Percentiles rank a stretch among this genome's conserved stretches.
Conservation (phyloP, 2,329 filamentous ascomycete genomes). For the Fusarium coicis region DNA sequence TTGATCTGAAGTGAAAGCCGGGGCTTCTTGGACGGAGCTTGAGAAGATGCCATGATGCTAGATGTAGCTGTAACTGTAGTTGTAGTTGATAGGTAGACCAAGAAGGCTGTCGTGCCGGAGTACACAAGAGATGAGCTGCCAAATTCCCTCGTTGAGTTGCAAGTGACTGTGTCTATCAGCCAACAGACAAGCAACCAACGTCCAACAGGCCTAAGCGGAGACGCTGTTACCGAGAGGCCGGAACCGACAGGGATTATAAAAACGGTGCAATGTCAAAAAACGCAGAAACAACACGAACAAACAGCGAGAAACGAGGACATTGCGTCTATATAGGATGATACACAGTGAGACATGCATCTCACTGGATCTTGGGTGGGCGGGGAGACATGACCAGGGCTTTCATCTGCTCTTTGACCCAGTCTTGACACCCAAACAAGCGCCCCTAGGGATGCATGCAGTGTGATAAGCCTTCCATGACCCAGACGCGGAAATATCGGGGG, state of each 20-base stretch:
- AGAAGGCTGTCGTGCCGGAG: conserved; percentile 1
- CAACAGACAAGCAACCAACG: conserved; percentile 34
- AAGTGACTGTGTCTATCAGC: conserved; percentile 23
- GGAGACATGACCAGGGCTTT: conserved; percentile 10
- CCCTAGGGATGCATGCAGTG: conserved; percentile 47
- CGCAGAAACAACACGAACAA: conserved; percentile 31
- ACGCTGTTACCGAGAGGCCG: conserved; percentile 36
- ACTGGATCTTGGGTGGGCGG: conserved; percentile 19
- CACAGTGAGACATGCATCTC: conserved; percentile 23
- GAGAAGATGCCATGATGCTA: conserved; percentile 51
- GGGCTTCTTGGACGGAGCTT: conserved; percentile 60
- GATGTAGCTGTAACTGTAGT: conserved; percentile 8
- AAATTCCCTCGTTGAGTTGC: conserved; percentile 5
- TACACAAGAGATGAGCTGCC: conserved; percentile 6
- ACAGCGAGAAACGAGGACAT: conserved; percentile 39
- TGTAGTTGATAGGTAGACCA: conserved; percentile 5
- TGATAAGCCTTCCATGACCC: conserved; percentile 40
- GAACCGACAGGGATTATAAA: conserved; percentile 42
- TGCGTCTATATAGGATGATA: conserved; percentile 45
- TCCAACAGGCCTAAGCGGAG: conserved; percentile 30
- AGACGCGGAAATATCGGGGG: conserved; percentile 31
- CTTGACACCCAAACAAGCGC: conserved; percentile 40
- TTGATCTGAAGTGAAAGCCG: conserved; percentile 68
- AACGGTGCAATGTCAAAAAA: conserved; percentile 32
- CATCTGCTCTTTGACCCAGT: conserved; percentile 20